These are phyloP conservation scores for Eucalyptus curtisii DNA, from an alignment of 345 rosid species.

Conservation along the genomic window DNA sequence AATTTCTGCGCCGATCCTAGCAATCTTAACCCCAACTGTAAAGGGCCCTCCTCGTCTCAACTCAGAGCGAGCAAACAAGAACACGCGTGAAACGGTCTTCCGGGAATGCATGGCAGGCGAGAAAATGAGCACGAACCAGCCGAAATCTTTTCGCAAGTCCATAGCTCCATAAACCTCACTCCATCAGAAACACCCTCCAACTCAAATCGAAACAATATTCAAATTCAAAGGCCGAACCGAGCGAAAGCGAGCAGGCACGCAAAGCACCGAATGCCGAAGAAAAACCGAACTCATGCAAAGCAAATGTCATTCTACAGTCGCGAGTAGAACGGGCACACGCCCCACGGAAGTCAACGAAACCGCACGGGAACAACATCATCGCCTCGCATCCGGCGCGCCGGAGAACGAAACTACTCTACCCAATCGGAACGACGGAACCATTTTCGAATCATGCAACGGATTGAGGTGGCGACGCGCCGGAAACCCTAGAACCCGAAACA, in stretches of 20 bases:
- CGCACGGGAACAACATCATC: background rate
- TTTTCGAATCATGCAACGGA: background rate
- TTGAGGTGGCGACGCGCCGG: background rate
- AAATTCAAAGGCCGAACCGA: background rate
- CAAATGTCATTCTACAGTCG: background rate
- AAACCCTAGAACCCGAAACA: background rate
- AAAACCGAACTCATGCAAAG: background rate
- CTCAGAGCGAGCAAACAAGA: background rate
- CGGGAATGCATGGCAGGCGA: background rate
- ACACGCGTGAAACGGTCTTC: background rate
- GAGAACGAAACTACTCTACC: background rate
- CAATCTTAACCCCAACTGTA: background rate
- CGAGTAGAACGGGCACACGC: background rate
- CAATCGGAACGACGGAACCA: background rate
- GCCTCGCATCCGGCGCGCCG: background rate
- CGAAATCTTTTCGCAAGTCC: background rate
- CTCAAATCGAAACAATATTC: background rate
- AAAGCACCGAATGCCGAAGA: background rate
- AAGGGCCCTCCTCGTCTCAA: background rate
- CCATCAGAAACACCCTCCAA: background rate
- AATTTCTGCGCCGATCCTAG: background rate
- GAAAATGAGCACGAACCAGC: background rate
- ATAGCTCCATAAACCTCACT: background rate
- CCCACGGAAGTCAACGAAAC: background rate
- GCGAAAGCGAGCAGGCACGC: background rate